These are phyloP conservation scores for Prunus armeniaca DNA, from an alignment of 306 rosid species.

Conservation along the genomic window DNA sequence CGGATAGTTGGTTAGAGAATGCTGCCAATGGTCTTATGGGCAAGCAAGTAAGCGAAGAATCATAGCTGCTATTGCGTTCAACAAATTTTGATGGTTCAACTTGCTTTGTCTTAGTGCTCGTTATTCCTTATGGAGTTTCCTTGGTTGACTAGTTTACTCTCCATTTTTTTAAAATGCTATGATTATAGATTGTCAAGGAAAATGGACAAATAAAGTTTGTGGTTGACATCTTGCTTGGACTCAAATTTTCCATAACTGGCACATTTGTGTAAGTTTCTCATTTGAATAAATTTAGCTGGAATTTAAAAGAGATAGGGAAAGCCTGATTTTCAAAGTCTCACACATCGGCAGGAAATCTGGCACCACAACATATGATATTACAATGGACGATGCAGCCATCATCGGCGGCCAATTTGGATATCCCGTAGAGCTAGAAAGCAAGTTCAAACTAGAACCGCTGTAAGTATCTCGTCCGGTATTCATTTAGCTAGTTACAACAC, in stretches of 20 bases:
- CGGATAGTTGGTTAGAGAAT: slow-evolving; percentile 95
- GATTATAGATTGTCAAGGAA: slow-evolving; percentile 57
- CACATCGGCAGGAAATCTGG: slow-evolving; percentile 51
- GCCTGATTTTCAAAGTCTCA: background rate
- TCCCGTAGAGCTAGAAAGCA: slow-evolving; percentile 66
- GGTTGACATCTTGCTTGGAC: slow-evolving; percentile 68
- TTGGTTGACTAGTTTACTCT: background rate
- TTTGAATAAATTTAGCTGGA: background rate
- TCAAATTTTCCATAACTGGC: slow-evolving; percentile 78
- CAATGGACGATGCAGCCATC: slow-evolving; percentile 88
- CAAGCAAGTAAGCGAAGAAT: slow-evolving; percentile 50
- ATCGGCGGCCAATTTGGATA: slow-evolving; percentile 78
- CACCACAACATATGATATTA: slow-evolving; percentile 47
- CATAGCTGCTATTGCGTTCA: background rate
- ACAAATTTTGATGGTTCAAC: background rate
- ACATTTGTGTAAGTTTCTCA: slow-evolving; percentile 51
- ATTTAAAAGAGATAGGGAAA: background rate
- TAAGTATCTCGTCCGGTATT: slow-evolving; percentile 30
- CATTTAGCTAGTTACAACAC: background rate
- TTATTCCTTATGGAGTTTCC: background rate
- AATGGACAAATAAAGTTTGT: slow-evolving; percentile 66
- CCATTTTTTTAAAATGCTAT: slow-evolving; percentile 2
- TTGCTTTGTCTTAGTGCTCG: background rate
- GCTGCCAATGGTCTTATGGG: slow-evolving; percentile 97
- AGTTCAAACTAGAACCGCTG: slow-evolving; percentile 68